phyloP scores from a whole-genome alignment of 2,329 filamentous ascomycete species.

The Raffaelea albimanens region DNA sequence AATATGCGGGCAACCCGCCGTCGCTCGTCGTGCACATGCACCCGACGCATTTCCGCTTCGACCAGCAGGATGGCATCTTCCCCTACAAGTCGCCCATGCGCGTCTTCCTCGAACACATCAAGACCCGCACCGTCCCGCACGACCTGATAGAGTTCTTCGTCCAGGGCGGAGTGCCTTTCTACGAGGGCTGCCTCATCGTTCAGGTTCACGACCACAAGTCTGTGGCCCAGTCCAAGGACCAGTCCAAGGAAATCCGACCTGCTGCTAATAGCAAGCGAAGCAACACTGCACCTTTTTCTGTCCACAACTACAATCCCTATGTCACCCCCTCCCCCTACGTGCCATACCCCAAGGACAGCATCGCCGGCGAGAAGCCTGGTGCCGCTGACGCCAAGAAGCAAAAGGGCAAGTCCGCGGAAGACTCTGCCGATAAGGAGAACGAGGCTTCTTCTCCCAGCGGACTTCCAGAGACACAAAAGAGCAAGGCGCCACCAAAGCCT shows the following conservation, averaged over 20 bases:
- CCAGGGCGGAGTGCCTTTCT: slow-evolving; percentile 66
- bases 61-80: slow-evolving; percentile 88
- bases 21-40: slow-evolving; percentile 84
- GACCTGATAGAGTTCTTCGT: slow-evolving; percentile 76
- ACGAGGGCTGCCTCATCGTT: slow-evolving; percentile 91
- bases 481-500: slow-evolving; percentile 42
- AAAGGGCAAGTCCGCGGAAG: slow-evolving; percentile 20
- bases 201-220: slow-evolving; percentile 85
- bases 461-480: slow-evolving; percentile 33
- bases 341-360: slow-evolving; percentile 56
- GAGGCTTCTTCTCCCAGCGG: slow-evolving; percentile 40
- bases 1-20: slow-evolving; percentile 57
- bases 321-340: slow-evolving; percentile 82
- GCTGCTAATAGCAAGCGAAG: slow-evolving; percentile 47
- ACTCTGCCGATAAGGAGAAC: slow-evolving; percentile 41
- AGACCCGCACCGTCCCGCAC: slow-evolving; percentile 70
- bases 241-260: slow-evolving; percentile 29
- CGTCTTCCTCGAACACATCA: slow-evolving; percentile 67
- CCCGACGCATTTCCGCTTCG: slow-evolving; percentile 79
- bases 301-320: slow-evolving; percentile 87
- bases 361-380: slow-evolving; percentile 15
- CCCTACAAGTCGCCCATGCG: slow-evolving; percentile 89
- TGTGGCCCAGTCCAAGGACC: slow-evolving; percentile 47
- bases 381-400: slow-evolving; percentile 24
- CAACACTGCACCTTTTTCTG: slow-evolving; percentile 63